These are phyloP conservation scores for Lentinula detonsa DNA, from an alignment of 768 basidiomycete species.

Conservation along the genomic window DNA sequence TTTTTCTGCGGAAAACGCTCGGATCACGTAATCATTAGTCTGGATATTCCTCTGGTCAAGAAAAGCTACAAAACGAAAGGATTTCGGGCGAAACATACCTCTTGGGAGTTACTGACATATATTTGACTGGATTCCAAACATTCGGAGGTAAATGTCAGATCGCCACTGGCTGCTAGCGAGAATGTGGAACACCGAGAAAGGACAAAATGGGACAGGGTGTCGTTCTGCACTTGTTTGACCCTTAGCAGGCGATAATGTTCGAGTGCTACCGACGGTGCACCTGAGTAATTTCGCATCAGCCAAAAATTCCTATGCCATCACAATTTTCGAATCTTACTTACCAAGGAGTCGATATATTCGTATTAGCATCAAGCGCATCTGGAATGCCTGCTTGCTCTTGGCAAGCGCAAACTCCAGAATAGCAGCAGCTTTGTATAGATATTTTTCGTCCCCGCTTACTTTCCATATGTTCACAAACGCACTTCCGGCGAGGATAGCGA, in stretches of 20 bases:
- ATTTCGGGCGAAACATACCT: conserved; percentile 33
- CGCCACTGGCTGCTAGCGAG: conserved; percentile 70
- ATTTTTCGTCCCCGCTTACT: conserved; percentile 43
- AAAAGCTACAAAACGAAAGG: conserved; percentile 3
- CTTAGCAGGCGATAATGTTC: conserved; percentile 77
- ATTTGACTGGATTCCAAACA: conserved; percentile 78
- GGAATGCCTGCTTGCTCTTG: conserved; percentile 76
- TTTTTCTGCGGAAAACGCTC: conserved; percentile 75
- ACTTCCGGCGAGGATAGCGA: conserved; percentile 70
- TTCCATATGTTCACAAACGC: conserved; percentile 61
- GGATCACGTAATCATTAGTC: conserved; percentile 78
- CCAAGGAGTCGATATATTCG: conserved; percentile 81
- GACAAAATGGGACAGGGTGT: conserved; percentile 82
- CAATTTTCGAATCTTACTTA: conserved; percentile 21
- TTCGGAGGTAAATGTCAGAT: conserved; percentile 69
- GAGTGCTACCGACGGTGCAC: conserved; percentile 64
- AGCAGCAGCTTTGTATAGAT: conserved; percentile 59
- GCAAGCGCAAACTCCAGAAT: conserved; percentile 68
- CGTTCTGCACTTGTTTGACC: conserved; percentile 82
- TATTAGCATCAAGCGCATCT: conserved; percentile 69
- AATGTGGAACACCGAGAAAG: conserved; percentile 75
- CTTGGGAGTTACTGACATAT: conserved; percentile 73
- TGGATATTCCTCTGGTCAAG: conserved; percentile 20
- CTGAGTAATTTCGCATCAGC: conserved; percentile 28
- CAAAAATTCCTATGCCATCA: not conserved